Conservation (phyloP, 2,329 filamentous ascomycete genomes). For the Ophiostoma perfectum region DNA sequence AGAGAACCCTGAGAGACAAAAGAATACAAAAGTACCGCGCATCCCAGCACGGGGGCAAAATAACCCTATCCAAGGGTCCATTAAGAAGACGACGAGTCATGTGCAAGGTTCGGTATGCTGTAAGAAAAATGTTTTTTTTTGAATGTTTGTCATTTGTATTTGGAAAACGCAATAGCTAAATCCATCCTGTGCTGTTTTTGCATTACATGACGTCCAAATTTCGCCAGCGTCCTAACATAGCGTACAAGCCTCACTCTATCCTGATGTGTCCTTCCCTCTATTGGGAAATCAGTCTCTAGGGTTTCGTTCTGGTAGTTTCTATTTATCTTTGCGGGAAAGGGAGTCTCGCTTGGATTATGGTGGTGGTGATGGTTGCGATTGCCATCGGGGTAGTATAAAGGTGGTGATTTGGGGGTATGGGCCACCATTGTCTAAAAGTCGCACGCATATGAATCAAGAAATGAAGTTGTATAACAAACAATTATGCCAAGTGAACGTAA, state of each 20-base stretch:
- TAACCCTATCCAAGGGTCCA: too few relatives aligned
- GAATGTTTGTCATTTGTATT: too few relatives aligned
- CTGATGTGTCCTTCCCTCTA: not conserved
- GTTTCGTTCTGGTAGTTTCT: not conserved
- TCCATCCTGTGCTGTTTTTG: not conserved
- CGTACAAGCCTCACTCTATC: not conserved
- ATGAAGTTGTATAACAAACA: not conserved
- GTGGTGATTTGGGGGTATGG: not conserved
- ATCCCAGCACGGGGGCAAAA: too few relatives aligned
- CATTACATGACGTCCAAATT: too few relatives aligned
- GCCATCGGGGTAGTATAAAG: not conserved
- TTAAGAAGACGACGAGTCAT: too few relatives aligned
- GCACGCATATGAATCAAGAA: constrained; percentile 9
- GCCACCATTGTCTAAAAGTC: constrained; percentile 5
- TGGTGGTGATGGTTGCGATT: not conserved
- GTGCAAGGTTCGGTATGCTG: too few relatives aligned
- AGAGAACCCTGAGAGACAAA: too few relatives aligned
- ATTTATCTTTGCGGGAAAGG: not conserved
- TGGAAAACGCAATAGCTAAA: not conserved
- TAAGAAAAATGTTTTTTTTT: too few relatives aligned
- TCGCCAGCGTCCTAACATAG: not conserved
- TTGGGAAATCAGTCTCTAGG: not conserved
- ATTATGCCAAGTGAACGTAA: not conserved
- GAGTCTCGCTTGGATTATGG: not conserved
- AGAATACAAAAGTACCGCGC: too few relatives aligned